Evolutionary conservation across 2,329 filamentous ascomycete species (phyloP).

Genomic region (Fusarium pseudocircinatum): DNA sequence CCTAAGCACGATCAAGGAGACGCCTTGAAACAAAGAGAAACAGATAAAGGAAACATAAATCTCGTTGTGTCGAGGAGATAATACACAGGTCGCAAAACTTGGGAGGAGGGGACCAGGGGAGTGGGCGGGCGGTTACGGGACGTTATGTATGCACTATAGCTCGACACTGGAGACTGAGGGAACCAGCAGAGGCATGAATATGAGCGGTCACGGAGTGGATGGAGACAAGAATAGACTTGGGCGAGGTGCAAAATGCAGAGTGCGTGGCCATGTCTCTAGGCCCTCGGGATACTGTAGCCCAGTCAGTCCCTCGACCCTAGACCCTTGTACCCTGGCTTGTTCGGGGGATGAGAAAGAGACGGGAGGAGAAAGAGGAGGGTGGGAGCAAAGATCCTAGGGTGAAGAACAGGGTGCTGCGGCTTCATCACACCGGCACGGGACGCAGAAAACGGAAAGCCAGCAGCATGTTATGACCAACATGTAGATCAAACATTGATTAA

Average conservation of each 20-base stretch:
- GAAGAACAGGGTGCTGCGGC: slow-evolving; percentile 22
- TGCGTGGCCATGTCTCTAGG: slow-evolving; percentile 31
- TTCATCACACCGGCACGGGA: slow-evolving; percentile 37
- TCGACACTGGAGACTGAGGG: slow-evolving; percentile 32
- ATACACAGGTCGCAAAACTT: slow-evolving; percentile 54
- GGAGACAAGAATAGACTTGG: slow-evolving; percentile 43
- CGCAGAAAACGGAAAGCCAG: slow-evolving; percentile 29
- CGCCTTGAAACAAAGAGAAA: slow-evolving; percentile 46
- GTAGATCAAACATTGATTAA: slow-evolving; percentile 13
- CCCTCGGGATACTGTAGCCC: slow-evolving; percentile 23
- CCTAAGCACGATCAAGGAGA: slow-evolving; percentile 30
- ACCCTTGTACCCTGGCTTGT: slow-evolving; percentile 29
- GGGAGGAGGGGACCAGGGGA: slow-evolving; percentile 47
- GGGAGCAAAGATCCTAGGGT: slow-evolving; percentile 26
- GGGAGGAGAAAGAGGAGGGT: slow-evolving; percentile 27
- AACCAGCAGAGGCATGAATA: slow-evolving; percentile 32
- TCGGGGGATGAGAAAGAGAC: slow-evolving; percentile 13
- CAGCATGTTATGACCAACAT: slow-evolving; percentile 11
- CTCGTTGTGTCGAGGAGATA: slow-evolving; percentile 48
- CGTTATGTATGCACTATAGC: slow-evolving; percentile 59
- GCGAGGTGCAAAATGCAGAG: slow-evolving; percentile 27
- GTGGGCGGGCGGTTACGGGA: slow-evolving; percentile 55
- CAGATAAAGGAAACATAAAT: slow-evolving; percentile 42
- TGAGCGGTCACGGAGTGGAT: slow-evolving; percentile 38
- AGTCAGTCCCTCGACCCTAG: slow-evolving; percentile 31